A percentile compares a stretch with the other conserved stretches of the same genome.
phyloP scores from a whole-genome alignment of 306 rosid species.

The Astragalus glycyphyllos region DNA sequence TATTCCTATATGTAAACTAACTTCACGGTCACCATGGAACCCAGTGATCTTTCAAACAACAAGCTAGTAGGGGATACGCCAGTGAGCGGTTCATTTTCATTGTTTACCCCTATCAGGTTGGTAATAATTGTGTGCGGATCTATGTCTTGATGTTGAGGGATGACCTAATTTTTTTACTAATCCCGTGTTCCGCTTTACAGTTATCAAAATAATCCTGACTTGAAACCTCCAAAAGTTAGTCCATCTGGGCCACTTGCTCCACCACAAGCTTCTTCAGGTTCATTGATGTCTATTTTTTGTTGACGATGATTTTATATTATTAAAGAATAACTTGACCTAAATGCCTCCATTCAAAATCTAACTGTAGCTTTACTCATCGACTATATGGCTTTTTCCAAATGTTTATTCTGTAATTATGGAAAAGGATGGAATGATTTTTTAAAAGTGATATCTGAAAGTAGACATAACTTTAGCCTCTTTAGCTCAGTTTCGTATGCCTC shows the following conservation, averaged over 20 bases:
- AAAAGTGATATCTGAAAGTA: no score
- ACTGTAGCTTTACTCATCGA: no score
- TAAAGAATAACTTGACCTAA: slow-evolving; percentile 24
- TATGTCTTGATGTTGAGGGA: slow-evolving; percentile 34
- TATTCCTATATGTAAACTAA: slow-evolving; percentile 42
- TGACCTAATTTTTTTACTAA: slow-evolving; percentile 37
- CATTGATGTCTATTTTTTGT: slow-evolving; percentile 21
- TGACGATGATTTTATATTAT: slow-evolving; percentile 18
- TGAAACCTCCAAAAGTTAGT: slow-evolving; percentile 27
- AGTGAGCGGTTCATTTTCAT: slow-evolving; percentile 78
- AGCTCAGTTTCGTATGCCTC: no score
- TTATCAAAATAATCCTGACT: slow-evolving; percentile 54
- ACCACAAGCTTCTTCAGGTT: slow-evolving; percentile 57
- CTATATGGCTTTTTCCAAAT: no score
- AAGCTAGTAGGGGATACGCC: slow-evolving; percentile 64
- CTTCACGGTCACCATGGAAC: slow-evolving; percentile 43
- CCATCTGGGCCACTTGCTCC: slow-evolving; percentile 62
- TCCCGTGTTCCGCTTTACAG: slow-evolving; percentile 53
- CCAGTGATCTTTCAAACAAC: slow-evolving; percentile 91
- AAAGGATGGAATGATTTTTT: no score
- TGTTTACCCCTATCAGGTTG: slow-evolving; percentile 93
- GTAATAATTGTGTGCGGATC: slow-evolving; percentile 19
- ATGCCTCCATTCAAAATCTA: slow-evolving; percentile 7
- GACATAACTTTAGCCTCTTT: no score
- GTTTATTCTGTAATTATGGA: no score